A percentile compares a stretch with the other conserved stretches of the same genome.
phyloP scores from a whole-genome alignment of 352 stramenopile genomes.

The Globisporangium orthogonon region DNA sequence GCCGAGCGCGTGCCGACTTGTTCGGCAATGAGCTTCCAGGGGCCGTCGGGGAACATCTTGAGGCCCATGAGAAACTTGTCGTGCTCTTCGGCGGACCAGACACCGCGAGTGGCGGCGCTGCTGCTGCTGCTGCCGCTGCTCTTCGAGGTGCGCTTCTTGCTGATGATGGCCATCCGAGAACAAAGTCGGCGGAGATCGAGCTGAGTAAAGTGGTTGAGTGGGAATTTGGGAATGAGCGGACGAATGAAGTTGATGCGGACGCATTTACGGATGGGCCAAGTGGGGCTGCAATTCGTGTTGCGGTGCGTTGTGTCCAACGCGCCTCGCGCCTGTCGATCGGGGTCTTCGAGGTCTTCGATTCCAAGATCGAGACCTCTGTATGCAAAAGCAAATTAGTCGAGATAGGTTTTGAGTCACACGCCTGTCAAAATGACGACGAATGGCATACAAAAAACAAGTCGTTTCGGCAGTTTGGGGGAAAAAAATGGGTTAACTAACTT shows the following conservation, averaged over 20 bases:
- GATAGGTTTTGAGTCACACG: background rate
- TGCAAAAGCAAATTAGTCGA: background rate
- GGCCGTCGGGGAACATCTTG: constrained; percentile 23
- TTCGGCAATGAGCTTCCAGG: constrained; percentile 26
- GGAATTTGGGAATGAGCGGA: background rate
- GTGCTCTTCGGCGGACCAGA: constrained; percentile 33
- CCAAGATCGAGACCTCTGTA: too few relatives aligned
- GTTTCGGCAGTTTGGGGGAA: too few relatives aligned
- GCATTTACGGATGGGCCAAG: too few relatives aligned
- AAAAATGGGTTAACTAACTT: too few relatives aligned
- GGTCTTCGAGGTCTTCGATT: too few relatives aligned
- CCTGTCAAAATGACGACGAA: too few relatives aligned
- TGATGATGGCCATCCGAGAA: background rate
- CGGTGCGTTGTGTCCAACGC: background rate
- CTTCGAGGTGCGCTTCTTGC: background rate
- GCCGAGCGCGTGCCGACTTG: constrained; percentile 33
- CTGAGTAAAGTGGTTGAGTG: background rate
- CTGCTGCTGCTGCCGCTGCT: background rate
- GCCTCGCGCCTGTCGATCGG: too few relatives aligned
- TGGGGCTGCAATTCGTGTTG: background rate
- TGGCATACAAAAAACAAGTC: too few relatives aligned
- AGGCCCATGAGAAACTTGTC: constrained; percentile 27
- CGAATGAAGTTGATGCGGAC: background rate
- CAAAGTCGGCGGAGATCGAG: background rate
- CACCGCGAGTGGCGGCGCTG: constrained; percentile 2